Conservation (phyloP, 495 filamentous ascomycete genomes). For the Hyaloscypha variabilis region DNA sequence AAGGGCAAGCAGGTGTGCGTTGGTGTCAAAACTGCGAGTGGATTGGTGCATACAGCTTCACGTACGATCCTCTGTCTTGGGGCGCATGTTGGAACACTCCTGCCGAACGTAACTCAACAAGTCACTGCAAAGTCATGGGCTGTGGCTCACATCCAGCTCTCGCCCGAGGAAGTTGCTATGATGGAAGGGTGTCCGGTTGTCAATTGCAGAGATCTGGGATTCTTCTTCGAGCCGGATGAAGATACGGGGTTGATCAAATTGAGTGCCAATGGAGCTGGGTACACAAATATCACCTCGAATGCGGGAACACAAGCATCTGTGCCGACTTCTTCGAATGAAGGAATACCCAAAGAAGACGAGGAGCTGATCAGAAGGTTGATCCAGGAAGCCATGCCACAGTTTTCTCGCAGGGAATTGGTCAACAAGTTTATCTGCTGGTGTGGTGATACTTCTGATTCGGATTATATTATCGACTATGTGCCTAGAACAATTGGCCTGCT, state of each 20-base stretch:
- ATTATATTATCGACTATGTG: constrained; percentile 58
- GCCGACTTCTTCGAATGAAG: constrained; percentile 35
- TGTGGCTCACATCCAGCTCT: constrained; percentile 57
- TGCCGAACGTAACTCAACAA: constrained; percentile 33
- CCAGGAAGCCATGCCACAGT: constrained; percentile 48
- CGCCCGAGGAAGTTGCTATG: constrained; percentile 47
- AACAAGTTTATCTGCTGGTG: constrained; percentile 57
- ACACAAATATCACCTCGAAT: constrained; percentile 47
- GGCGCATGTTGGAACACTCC: constrained; percentile 29
- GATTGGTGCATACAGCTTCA: not conserved
- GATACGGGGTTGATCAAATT: constrained; percentile 57
- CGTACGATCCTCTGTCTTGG: constrained; percentile 27
- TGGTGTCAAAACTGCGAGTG: not conserved
- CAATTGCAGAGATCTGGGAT: constrained; percentile 57
- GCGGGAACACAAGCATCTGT: constrained; percentile 36
- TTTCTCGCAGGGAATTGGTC: constrained; percentile 53
- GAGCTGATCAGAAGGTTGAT: constrained; percentile 46
- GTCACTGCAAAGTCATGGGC: constrained; percentile 54
- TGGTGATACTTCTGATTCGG: constrained; percentile 55
- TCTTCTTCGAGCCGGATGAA: constrained; percentile 62
- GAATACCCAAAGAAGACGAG: constrained; percentile 54
- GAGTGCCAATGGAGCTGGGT: constrained; percentile 55
- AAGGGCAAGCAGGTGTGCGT: not conserved
- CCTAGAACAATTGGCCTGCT: constrained; percentile 46
- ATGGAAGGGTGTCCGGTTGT: constrained; percentile 57